A percentile compares a stretch with the other conserved stretches of the same genome.
Evolutionary conservation across 176 grass and related monocot species (phyloP).

Genomic region (Raddia guianensis): DNA sequence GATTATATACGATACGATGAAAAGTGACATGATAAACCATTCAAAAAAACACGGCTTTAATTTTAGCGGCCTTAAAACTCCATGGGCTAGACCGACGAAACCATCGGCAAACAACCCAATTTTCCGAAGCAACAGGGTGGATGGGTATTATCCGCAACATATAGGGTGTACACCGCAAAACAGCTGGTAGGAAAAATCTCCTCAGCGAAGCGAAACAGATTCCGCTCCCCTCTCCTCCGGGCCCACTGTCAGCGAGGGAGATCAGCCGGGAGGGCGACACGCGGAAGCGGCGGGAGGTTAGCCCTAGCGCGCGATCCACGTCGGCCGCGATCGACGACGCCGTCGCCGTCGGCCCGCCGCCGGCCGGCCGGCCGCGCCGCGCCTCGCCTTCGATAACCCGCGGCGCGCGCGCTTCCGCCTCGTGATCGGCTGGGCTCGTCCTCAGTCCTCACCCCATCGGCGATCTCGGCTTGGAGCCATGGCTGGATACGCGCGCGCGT

Average conservation of each 20-base stretch:
- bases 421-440: neutral
- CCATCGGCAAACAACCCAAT: neutral
- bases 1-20: too few species aligned
- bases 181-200: too few species aligned
- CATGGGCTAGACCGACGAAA: neutral
- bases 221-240: too few species aligned
- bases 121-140: neutral
- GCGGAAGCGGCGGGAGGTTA: neutral
- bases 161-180: neutral
- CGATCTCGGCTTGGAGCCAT: neutral
- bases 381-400: too few species aligned
- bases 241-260: neutral
- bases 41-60: too few species aligned
- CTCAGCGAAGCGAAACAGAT: too few species aligned
- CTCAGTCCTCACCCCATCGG: neutral
- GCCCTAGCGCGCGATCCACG: neutral
- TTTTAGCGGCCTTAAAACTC: too few species aligned
- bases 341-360: neutral
- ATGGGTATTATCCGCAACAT: neutral
- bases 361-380: neutral
- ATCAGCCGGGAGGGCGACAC: neutral
- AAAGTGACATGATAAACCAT: too few species aligned
- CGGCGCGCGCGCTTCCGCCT: too few species aligned
- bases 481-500: neutral
- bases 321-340: neutral